Conservation (phyloP, 345 rosid species). For the Bruguiera sexangula region DNA sequence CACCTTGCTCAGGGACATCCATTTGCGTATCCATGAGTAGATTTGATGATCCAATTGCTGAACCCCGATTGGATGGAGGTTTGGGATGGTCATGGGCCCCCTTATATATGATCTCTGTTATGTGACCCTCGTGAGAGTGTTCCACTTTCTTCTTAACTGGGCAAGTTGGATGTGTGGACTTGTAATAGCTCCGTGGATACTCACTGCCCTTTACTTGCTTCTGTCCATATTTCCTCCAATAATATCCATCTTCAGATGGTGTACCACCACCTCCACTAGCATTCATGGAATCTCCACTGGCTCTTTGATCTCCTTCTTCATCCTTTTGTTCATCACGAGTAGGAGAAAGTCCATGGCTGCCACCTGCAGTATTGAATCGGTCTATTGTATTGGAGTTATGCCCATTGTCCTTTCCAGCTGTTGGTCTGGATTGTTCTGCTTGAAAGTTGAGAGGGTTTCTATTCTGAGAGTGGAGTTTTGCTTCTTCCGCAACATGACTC, state of each 20-base stretch:
- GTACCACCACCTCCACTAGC: constrained; percentile 15
- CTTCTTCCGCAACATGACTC: constrained; percentile 27
- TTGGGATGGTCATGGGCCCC: constrained; percentile 83
- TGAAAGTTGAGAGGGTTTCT: constrained; percentile 34
- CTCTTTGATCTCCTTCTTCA: constrained; percentile 67
- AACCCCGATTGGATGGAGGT: constrained; percentile 62
- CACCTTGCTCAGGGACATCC: constrained; percentile 53
- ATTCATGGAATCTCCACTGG: constrained; percentile 28
- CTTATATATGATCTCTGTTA: constrained; percentile 93
- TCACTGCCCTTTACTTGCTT: constrained; percentile 95
- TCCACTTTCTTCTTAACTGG: constrained; percentile 94
- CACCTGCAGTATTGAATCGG: constrained; percentile 36
- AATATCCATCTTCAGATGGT: constrained; percentile 85
- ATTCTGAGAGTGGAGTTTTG: constrained; percentile 40
- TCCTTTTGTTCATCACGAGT: constrained; percentile 62
- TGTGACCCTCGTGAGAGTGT: constrained; percentile 88
- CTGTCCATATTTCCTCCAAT: constrained; percentile 97
- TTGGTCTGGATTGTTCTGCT: constrained; percentile 36
- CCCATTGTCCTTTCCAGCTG: constrained; percentile 38
- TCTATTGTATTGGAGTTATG: constrained; percentile 29
- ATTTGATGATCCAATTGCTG: constrained; percentile 53
- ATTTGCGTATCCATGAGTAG: constrained; percentile 42
- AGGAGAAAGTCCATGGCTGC: constrained; percentile 45
- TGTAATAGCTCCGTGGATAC: constrained; percentile 95
- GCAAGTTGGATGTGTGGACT: constrained; percentile 83